Conservation (phyloP, 371 early-diverging fungal genomes). For the Dinochytrium kinnereticum region DNA sequence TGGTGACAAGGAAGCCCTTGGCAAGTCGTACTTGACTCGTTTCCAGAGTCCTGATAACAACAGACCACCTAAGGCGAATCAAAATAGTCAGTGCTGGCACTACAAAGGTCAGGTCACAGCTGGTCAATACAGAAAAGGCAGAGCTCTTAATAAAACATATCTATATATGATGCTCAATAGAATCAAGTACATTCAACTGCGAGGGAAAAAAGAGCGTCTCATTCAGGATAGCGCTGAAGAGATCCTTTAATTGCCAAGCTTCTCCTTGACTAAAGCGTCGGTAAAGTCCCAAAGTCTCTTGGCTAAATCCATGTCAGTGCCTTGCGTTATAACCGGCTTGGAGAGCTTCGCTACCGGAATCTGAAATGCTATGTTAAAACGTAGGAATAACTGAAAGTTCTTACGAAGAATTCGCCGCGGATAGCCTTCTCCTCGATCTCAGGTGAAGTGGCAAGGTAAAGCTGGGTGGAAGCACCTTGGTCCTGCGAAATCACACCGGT, state of each 20-base stretch:
- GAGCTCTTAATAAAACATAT: no score
- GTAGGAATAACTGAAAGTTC: no score
- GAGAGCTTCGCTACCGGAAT: slow-evolving; percentile 8
- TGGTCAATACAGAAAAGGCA: no score
- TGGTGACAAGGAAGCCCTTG: no score
- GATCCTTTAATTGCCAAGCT: background rate
- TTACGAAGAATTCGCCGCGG: slow-evolving; percentile 45
- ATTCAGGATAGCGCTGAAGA: background rate
- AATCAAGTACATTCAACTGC: no score
- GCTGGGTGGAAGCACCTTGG: slow-evolving; percentile 46
- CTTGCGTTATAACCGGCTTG: background rate
- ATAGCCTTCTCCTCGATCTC: slow-evolving; percentile 42
- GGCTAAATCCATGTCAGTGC: slow-evolving; percentile 24
- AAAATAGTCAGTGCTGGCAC: no score
- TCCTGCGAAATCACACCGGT: slow-evolving; percentile 11
- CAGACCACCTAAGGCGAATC: no score
- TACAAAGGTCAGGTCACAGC: no score
- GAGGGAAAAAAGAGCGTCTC: no score
- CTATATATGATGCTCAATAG: no score
- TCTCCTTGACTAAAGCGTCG: slow-evolving; percentile 25
- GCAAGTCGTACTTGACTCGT: no score
- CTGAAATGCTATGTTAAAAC: background rate
- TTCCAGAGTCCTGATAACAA: no score
- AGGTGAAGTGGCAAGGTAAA: slow-evolving; percentile 42
- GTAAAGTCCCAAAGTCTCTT: slow-evolving; percentile 28